A percentile compares a stretch with the other conserved stretches of the same genome.
phyloP scores from a whole-genome alignment of 768 basidiomycete species.

The Mrakia blollopis region DNA sequence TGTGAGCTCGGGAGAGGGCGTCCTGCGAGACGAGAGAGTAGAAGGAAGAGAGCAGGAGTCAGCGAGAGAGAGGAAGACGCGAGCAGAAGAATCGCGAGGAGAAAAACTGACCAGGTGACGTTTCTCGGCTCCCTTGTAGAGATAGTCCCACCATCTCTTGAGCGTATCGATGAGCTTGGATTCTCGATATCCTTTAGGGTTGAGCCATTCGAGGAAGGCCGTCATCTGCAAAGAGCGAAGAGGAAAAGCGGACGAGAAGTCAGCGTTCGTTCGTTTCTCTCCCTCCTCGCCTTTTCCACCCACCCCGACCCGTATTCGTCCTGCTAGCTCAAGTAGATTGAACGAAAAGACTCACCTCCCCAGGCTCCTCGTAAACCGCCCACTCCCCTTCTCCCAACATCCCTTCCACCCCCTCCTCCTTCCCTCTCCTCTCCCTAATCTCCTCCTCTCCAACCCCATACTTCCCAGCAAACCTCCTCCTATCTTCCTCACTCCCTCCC shows the following conservation, averaged over 20 bases:
- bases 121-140: constrained; percentile 70
- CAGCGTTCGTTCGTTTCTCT: constrained; percentile 32
- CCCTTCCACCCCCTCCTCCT: constrained; percentile 76
- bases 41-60: too few species aligned
- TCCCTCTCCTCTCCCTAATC: constrained; percentile 57
- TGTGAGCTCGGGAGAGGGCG: background rate
- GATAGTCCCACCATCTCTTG: constrained; percentile 77
- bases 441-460: constrained; percentile 54
- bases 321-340: background rate
- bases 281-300: background rate
- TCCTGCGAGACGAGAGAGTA: background rate
- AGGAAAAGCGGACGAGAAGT: constrained; percentile 28
- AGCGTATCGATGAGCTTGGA: constrained; percentile 68
- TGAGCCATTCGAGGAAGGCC: constrained; percentile 80
- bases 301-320: background rate
- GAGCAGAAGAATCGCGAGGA: too few species aligned
- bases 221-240: constrained; percentile 57
- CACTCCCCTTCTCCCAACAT: constrained; percentile 72
- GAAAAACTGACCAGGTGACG: constrained; percentile 61
- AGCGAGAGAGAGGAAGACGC: too few species aligned
- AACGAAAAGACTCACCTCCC: constrained; percentile 59
- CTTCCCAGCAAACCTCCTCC: constrained; percentile 54
- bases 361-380: constrained; percentile 81
- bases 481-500: constrained; percentile 78
- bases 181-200: constrained; percentile 85